These are phyloP conservation scores for Microsporum audouinii DNA, from an alignment of 2,329 filamentous ascomycete genomes.

Conservation along the genomic window DNA sequence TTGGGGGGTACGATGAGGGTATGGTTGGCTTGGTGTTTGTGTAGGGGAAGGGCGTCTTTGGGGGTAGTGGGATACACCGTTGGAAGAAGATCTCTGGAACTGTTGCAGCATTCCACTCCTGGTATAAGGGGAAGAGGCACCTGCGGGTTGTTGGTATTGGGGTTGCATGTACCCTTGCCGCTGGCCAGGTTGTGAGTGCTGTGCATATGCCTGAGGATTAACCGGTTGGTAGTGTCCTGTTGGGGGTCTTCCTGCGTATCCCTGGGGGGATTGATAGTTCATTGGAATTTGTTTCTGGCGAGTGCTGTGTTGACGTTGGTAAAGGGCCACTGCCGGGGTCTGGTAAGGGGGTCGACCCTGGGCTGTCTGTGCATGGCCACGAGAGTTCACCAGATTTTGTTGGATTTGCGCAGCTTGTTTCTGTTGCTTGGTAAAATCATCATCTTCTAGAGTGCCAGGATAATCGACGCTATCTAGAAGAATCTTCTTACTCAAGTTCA, in stretches of 20 bases:
- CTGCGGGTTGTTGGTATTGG: conserved; percentile 23
- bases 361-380: conserved; percentile 25
- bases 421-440: conserved; percentile 51
- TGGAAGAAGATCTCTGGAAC: conserved; percentile 31
- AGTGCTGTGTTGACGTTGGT: conserved; percentile 22
- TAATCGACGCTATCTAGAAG: conserved; percentile 62
- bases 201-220: conserved; percentile 21
- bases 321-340: conserved; percentile 21
- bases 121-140: conserved; percentile 22
- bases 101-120: conserved; percentile 28
- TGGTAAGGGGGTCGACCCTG: conserved; percentile 19
- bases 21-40: conserved; percentile 18
- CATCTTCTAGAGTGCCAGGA: conserved; percentile 71
- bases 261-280: conserved; percentile 23
- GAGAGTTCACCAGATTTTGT: conserved; percentile 21
- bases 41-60: conserved; percentile 21
- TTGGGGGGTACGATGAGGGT: conserved; percentile 16
- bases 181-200: conserved; percentile 26
- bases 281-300: conserved; percentile 20
- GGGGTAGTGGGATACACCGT: conserved; percentile 26
- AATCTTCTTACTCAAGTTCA: conserved; percentile 71
- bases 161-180: conserved; percentile 26
- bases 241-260: conserved; percentile 23
- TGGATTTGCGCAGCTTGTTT: conserved; percentile 27
- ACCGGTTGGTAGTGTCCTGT: conserved; percentile 26